Evolutionary conservation across 768 basidiomycete species (phyloP).

Genomic region (Gyrodon lividus): DNA sequence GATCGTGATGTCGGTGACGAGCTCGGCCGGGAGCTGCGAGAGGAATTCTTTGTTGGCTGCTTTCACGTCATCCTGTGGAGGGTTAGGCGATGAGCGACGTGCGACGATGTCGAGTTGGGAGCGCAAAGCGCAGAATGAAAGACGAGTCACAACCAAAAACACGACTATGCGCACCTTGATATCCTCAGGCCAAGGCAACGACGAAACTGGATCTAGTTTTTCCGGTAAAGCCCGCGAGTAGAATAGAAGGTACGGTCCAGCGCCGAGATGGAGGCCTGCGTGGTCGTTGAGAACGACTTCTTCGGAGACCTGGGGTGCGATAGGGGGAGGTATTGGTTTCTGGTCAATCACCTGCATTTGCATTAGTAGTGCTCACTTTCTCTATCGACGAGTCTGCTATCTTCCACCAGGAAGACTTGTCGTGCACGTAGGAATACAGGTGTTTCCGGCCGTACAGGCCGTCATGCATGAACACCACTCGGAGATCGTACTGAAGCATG

Average conservation of each 20-base stretch:
- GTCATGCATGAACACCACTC: constrained; percentile 74
- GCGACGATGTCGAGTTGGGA: no score
- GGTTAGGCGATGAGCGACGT: not conserved
- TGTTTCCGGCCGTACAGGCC: constrained; percentile 77
- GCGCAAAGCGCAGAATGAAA: not conserved
- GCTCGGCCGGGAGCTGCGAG: constrained; percentile 30
- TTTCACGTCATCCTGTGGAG: constrained; percentile 35
- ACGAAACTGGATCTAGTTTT: constrained; percentile 6
- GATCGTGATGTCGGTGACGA: constrained; percentile 25
- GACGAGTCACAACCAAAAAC: not conserved
- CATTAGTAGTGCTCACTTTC: constrained; percentile 41
- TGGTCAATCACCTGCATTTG: no score
- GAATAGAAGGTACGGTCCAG: constrained; percentile 77
- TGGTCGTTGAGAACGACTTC: constrained; percentile 66
- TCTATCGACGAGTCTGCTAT: constrained; percentile 67
- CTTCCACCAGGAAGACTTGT: constrained; percentile 75
- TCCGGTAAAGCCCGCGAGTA: constrained; percentile 47
- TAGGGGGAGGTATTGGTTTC: no score
- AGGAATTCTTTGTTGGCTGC: constrained; percentile 38
- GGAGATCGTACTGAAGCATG: constrained; percentile 71
- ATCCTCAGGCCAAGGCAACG: constrained; percentile 30
- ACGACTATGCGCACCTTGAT: constrained; percentile 20
- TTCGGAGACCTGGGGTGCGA: constrained; percentile 57
- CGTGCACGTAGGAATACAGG: constrained; percentile 73
- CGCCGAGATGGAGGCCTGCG: constrained; percentile 69